A percentile compares a stretch with the other conserved stretches of the same genome.
Conservation (phyloP, 805 yeast genomes). For the Wickerhamiella kurtzmanii region DNA sequence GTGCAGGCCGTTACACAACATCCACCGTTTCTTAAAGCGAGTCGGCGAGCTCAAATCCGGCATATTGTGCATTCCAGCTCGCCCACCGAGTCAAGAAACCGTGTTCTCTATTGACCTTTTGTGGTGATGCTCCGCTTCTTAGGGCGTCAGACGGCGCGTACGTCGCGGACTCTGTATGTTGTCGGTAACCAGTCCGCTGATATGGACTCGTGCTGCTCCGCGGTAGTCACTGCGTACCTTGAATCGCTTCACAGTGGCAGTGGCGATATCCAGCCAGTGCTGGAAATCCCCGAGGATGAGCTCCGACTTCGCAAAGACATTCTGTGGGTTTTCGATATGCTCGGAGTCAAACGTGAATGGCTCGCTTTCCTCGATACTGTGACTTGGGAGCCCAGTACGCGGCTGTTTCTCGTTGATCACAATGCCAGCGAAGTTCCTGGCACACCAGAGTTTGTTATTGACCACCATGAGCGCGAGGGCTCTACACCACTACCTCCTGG, state of each 20-base stretch:
- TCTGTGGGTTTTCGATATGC: constrained; percentile 34
- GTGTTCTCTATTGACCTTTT: not conserved
- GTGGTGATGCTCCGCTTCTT: not conserved
- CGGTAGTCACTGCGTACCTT: constrained; percentile 60
- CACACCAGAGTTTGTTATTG: constrained; percentile 48
- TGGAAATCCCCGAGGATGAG: constrained; percentile 60
- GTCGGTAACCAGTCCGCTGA: constrained; percentile 82
- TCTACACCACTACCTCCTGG: not conserved
- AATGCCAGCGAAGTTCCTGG: constrained; percentile 28
- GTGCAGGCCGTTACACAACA: no score
- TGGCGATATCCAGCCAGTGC: constrained; percentile 45
- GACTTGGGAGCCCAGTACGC: constrained; percentile 25
- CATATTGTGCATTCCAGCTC: no score
- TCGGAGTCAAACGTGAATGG: constrained; percentile 35
- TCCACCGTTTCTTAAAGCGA: no score
- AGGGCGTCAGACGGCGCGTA: not conserved
- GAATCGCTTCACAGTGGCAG: constrained; percentile 6
- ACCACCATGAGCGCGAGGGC: constrained; percentile 64
- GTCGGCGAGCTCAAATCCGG: no score
- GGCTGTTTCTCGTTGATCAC: constrained; percentile 63
- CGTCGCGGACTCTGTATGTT: constrained; percentile 25
- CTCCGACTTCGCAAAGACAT: constrained; percentile 61
- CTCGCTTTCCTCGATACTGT: constrained; percentile 57
- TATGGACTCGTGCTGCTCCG: constrained; percentile 72
- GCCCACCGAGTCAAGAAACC: no score